These are phyloP conservation scores for Myriosclerotinia curreyana DNA, from an alignment of 2,329 filamentous ascomycete species.

Conservation along the genomic window DNA sequence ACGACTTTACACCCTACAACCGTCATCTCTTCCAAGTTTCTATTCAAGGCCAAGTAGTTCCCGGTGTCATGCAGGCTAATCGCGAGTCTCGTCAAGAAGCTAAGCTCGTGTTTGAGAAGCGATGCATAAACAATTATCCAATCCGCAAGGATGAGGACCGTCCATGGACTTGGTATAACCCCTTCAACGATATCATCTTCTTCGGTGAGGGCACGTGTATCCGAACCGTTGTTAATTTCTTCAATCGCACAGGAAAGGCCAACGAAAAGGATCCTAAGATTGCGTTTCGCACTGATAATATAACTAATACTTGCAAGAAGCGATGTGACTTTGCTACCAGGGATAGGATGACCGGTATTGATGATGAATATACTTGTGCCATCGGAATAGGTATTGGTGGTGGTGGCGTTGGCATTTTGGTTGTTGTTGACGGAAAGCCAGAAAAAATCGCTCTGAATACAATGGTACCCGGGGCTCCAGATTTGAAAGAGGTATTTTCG, in stretches of 20 bases:
- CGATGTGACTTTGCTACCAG: not conserved
- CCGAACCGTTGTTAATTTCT: not conserved
- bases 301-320: not conserved
- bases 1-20: not conserved
- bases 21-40: not conserved
- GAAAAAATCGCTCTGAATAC: not conserved
- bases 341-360: not conserved
- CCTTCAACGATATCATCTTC: not conserved
- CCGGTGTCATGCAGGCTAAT: not conserved
- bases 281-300: not conserved
- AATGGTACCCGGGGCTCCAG: not conserved
- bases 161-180: not conserved
- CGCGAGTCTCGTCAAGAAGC: not conserved
- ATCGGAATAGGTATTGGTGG: not conserved
- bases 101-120: not conserved
- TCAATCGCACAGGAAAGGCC: not conserved
- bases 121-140: not conserved
- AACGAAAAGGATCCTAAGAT: not conserved
- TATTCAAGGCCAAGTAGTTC: not conserved
- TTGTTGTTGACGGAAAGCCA: not conserved
- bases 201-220: not conserved
- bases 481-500: constrained; percentile 3
- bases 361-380: accelerated
- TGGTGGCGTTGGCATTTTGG: not conserved
- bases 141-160: not conserved